Percentiles rank a stretch among this genome's conserved stretches.
Conservation (phyloP, 2,329 filamentous ascomycete species). For the Xylaria polymorpha region DNA sequence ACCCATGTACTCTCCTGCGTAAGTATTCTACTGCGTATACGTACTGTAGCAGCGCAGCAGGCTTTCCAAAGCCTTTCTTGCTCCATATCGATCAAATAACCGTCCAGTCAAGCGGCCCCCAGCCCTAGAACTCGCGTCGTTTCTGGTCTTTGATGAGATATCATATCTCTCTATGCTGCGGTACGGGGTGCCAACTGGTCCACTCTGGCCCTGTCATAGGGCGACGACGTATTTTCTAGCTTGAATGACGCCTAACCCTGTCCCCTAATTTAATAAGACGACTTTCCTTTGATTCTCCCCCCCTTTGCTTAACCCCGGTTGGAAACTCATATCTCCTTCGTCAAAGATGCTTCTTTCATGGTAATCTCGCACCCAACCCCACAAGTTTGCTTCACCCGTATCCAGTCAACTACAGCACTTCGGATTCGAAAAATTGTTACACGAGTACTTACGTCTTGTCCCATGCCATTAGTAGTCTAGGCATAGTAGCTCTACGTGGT, state of each 20-base stretch:
- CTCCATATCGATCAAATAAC: not conserved
- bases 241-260: not conserved
- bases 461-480: not conserved
- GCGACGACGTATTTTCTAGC: not conserved
- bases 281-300: not conserved
- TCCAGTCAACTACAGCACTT: not conserved
- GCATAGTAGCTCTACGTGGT: not conserved
- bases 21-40: not conserved
- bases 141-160: constrained; percentile 3
- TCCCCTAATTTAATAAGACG: not conserved
- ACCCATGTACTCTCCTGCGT: not conserved
- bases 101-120: not conserved
- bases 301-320: not conserved
- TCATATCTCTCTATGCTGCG: not conserved
- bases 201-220: not conserved
- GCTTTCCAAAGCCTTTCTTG: constrained; percentile 8
- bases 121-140: not conserved
- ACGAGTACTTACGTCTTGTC: not conserved
- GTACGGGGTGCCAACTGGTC: not conserved
- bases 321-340: not conserved
- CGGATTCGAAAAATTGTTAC: too few relatives aligned
- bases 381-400: not conserved
- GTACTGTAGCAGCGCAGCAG: not conserved
- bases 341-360: not conserved
- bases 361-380: not conserved